Evolutionary conservation across 2,329 filamentous ascomycete species (phyloP), one percentile per base, ranked within the genome.

Genomic region (Talaromyces sp.): DNA sequence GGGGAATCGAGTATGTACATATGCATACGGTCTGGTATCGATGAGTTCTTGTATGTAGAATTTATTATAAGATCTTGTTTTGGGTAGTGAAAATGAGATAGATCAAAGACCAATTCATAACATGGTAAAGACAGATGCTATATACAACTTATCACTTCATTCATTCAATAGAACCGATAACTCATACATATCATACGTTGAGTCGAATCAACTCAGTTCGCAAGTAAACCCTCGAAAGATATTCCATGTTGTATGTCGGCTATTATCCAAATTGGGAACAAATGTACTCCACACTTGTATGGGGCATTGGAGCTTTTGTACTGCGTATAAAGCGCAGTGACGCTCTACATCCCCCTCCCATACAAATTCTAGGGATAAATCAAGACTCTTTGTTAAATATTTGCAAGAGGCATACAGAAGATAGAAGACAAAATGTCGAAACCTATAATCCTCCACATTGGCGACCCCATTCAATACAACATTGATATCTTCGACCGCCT

Each of bases 391-490:
- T 31, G 4, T 1, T 31, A 6, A 31, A 31, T 31, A 31, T 6
- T 31, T 31, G 27, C 27, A 31, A 31, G 7, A 43, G 6, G n/a
- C 13, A 43, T 22, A 58, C 13, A 41, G 35, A 37, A n/a, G 14
- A 19, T 9, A 41, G 6, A 35, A 58, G 8, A 43, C 22, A 43
- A 43, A 43, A 60, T 60, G 57, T 37, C 57, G 16, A 73, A 77
- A 60, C 78, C 76, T 7, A 73, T 70, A 3, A 72, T 81, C 39
- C 76, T 81, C 24, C 78, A 78, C 67, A 70, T 83, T 14, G 81
- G 81, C 41, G 79, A 81, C 22, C 71, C 76, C 11, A 80, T 83
- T 69, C 78, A 80, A 61, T 81, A 81, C 69, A 82, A 82, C 66
- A 73, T 75, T 16, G 73, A 78, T 1, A 75, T 79, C 56, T 78